A percentile compares a stretch with the other conserved stretches of the same genome.
phyloP scores from a whole-genome alignment of 1,284 basidiomycete genomes.

The Trichosporon sp. region DNA sequence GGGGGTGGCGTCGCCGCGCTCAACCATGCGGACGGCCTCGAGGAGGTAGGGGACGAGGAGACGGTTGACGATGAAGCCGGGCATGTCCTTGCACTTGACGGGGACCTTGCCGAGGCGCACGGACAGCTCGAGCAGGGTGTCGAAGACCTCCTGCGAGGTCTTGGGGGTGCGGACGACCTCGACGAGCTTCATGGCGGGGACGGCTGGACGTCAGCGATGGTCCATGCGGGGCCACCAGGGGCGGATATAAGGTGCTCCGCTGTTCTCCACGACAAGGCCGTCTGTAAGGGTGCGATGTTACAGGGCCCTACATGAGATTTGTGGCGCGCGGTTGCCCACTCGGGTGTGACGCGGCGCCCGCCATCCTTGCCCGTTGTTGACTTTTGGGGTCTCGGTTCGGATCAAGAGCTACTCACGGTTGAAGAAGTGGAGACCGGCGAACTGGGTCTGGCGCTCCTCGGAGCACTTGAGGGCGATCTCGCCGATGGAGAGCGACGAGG shows the following conservation, averaged over 20 bases:
- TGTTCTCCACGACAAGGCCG: neutral
- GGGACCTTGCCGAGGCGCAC: slow-evolving; percentile 55
- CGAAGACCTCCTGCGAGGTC: slow-evolving; percentile 53
- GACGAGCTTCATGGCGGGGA: slow-evolving; percentile 57
- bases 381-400: neutral
- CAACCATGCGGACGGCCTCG: slow-evolving; percentile 57
- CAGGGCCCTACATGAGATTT: neutral
- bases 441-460: slow-evolving; percentile 48
- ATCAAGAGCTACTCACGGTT: slow-evolving; percentile 41
- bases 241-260: neutral
- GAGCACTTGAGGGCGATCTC: slow-evolving; percentile 53
- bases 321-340: neutral
- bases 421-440: slow-evolving; percentile 57
- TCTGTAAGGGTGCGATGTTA: neutral
- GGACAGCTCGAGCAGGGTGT: slow-evolving; percentile 53
- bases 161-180: slow-evolving; percentile 55
- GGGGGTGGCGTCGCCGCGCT: slow-evolving; percentile 57
- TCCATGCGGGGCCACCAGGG: neutral
- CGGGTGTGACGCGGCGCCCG: neutral
- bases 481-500: slow-evolving; percentile 54
- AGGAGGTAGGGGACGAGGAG: slow-evolving; percentile 56
- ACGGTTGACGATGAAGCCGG: slow-evolving; percentile 56
- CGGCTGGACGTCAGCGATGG: slow-evolving; percentile 23
- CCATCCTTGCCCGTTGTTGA: neutral
- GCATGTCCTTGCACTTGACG: slow-evolving; percentile 57